A percentile compares a stretch with the other conserved stretches of the same genome.
Conservation (phyloP, 2,329 filamentous ascomycete genomes). For the Metarhizium anisopliae region DNA sequence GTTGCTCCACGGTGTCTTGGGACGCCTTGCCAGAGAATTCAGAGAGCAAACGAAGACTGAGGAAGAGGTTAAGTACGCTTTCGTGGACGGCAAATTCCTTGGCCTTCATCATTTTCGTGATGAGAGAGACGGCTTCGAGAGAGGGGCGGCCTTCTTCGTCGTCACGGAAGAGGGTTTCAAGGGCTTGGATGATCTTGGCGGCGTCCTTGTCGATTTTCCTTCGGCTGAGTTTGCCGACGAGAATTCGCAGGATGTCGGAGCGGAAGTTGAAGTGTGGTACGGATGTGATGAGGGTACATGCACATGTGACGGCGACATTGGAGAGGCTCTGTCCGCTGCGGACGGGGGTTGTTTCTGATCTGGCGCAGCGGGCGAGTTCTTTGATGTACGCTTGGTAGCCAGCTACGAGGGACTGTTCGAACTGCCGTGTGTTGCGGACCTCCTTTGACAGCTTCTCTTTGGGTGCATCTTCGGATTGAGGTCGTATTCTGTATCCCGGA, state of each 20-base stretch:
- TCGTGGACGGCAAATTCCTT: constrained; percentile 78
- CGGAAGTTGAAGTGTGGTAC: constrained; percentile 98
- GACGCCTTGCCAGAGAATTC: constrained; percentile 84
- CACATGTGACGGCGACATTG: constrained; percentile 74
- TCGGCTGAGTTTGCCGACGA: constrained; percentile 74
- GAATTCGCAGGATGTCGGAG: constrained; percentile 73
- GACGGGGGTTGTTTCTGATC: constrained; percentile 35
- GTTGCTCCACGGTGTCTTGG: constrained; percentile 59
- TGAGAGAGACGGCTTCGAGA: constrained; percentile 72
- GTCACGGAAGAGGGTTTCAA: constrained; percentile 74
- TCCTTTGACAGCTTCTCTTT: constrained; percentile 85
- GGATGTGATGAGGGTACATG: constrained; percentile 67
- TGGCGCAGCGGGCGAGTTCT: constrained; percentile 60
- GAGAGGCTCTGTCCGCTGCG: constrained; percentile 44
- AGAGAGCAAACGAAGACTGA: constrained; percentile 78
- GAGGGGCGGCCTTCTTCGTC: constrained; percentile 88
- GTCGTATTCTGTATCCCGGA: constrained; percentile 89
- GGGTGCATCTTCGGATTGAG: constrained; percentile 64
- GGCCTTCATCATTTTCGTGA: constrained; percentile 93
- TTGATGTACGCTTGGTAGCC: constrained; percentile 82
- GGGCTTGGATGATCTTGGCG: constrained; percentile 63
- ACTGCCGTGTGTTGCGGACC: constrained; percentile 69
- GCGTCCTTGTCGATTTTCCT: constrained; percentile 67
- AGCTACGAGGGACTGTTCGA: constrained; percentile 78
- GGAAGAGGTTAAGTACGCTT: constrained; percentile 79